Conservation (phyloP, 202 grass and related monocot genomes). For the Hordeum pubiflorum region DNA sequence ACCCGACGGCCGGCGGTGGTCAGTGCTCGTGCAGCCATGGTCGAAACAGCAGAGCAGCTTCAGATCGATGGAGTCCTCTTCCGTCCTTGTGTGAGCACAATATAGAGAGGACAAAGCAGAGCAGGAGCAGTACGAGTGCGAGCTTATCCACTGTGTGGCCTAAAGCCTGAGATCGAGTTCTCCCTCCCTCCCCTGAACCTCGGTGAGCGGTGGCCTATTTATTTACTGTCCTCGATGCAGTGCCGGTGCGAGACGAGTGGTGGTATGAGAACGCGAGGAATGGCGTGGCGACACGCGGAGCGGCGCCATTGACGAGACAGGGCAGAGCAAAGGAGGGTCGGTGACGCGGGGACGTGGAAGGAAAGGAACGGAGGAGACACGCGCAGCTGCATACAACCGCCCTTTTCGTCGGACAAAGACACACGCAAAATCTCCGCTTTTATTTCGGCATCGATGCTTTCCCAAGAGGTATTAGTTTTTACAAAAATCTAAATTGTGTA, state of each 20-base stretch:
- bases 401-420: background rate
- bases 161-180: background rate
- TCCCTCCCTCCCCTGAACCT: background rate
- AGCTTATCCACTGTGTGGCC: background rate
- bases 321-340: no score
- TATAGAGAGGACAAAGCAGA: background rate
- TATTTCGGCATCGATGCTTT: no score
- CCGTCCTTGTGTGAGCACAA: no score
- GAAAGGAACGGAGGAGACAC: background rate
- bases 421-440: background rate
- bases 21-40: slow-evolving; percentile 26
- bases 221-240: background rate
- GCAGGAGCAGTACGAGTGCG: background rate
- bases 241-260: background rate
- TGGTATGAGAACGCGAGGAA: background rate
- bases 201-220: background rate
- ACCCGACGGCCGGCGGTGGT: background rate
- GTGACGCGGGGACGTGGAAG: background rate
- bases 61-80: background rate
- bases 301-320: background rate
- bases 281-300: slow-evolving; percentile 2
- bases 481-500: no score
- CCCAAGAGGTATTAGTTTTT: no score
- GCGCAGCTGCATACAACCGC: background rate
- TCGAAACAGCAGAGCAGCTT: background rate